Percentiles rank a stretch among this genome's conserved stretches.
Conservation (phyloP, 2,329 filamentous ascomycete genomes). For the Hypoxylon sp. region DNA sequence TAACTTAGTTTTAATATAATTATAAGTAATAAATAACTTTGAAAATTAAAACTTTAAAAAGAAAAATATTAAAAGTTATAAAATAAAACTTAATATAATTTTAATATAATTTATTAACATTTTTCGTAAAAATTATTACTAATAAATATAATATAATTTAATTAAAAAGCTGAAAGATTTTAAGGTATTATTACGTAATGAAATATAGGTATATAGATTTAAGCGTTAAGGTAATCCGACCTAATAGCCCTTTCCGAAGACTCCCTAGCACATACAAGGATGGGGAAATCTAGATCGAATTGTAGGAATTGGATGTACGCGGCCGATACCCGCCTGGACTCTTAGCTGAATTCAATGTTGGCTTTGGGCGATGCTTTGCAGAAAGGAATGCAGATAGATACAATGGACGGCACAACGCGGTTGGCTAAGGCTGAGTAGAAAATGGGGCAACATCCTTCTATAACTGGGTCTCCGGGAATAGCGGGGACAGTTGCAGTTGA, state of each 20-base stretch:
- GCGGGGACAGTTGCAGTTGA: constrained; percentile 4
- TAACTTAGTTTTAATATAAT: too few species aligned
- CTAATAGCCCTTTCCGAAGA: constrained; percentile 1
- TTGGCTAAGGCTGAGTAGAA: constrained; percentile 14
- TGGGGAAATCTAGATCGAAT: constrained; percentile 37
- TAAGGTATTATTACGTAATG: too few species aligned
- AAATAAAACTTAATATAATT: too few species aligned
- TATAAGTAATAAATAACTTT: too few species aligned
- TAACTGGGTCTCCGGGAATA: background rate
- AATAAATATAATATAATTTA: too few species aligned
- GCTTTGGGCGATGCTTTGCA: constrained; percentile 2
- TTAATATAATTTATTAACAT: too few species aligned
- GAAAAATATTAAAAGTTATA: too few species aligned
- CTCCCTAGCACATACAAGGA: background rate
- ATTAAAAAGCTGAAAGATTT: too few species aligned
- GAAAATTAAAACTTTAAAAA: too few species aligned
- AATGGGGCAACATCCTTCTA: background rate
- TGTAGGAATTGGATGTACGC: constrained; percentile 29
- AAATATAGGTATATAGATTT: too few species aligned
- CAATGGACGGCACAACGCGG: constrained; percentile 1
- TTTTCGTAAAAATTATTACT: too few species aligned
- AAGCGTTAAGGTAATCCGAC: too few species aligned
- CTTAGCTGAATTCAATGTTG: constrained; percentile 4
- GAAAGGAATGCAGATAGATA: constrained; percentile 2
- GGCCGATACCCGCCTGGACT: constrained; percentile 9